These are phyloP conservation scores for Penicillium sp. DNA, from an alignment of 2,329 filamentous ascomycete genomes.

Conservation along the genomic window DNA sequence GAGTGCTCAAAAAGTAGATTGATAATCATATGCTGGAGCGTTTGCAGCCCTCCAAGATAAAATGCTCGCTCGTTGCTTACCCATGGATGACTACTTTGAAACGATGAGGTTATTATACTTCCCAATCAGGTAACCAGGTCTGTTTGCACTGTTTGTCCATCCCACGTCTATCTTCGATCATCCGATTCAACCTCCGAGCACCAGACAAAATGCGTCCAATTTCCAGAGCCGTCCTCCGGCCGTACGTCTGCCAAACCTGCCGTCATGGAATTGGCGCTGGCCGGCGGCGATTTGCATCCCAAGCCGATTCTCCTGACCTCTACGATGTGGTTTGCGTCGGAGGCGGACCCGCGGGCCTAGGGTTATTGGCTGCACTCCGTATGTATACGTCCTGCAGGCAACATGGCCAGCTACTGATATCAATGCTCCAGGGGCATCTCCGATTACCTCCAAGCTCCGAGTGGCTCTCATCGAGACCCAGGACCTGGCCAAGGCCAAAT, in stretches of 20 bases:
- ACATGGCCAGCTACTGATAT: neutral
- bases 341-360: conserved; percentile 85
- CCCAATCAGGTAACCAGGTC: neutral
- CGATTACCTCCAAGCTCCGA: conserved; percentile 72
- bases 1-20: no score
- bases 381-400: conserved; percentile 33
- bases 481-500: conserved; percentile 69
- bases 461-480: conserved; percentile 90
- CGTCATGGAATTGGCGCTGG: conserved; percentile 27
- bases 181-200: conserved; percentile 13
- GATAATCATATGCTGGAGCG: no score
- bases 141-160: conserved; percentile 29
- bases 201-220: conserved; percentile 37
- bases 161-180: conserved; percentile 14
- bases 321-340: conserved; percentile 94
- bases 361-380: conserved; percentile 76
- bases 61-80: no score
- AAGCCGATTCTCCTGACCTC: conserved; percentile 61
- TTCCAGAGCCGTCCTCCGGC: conserved; percentile 32
- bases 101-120: neutral
- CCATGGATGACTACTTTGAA: no score
- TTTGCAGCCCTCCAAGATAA: no score
- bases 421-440: conserved; percentile 66
- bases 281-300: conserved; percentile 37
- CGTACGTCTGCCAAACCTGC: conserved; percentile 46